These are phyloP conservation scores for Aphanomyces astaci DNA, from an alignment of 352 stramenopile genomes.

Conservation along the genomic window DNA sequence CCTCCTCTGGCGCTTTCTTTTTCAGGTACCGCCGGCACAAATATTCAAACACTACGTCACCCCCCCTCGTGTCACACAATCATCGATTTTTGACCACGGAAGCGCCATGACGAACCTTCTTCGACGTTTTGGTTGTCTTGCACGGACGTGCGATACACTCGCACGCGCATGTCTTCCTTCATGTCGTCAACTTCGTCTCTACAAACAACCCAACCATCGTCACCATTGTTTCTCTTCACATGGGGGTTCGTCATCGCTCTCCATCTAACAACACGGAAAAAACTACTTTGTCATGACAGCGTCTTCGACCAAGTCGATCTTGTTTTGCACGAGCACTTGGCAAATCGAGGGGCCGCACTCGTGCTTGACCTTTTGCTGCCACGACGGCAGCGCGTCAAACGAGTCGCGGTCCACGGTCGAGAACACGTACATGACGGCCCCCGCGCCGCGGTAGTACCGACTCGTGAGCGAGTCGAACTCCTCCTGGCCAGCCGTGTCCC, in stretches of 20 bases:
- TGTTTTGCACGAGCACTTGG: constrained; percentile 69
- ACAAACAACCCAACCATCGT: no score
- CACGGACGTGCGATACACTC: constrained; percentile 52
- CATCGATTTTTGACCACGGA: neutral
- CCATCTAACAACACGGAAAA: no score
- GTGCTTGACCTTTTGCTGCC: constrained; percentile 61
- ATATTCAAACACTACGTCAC: constrained; percentile 44
- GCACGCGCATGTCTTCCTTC: constrained; percentile 46
- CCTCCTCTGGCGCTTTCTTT: constrained; percentile 28
- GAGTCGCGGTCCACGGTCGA: constrained; percentile 62
- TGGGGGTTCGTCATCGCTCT: neutral
- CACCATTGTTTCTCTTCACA: no score
- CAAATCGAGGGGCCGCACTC: constrained; percentile 49
- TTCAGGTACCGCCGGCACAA: constrained; percentile 47
- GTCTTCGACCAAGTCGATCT: constrained; percentile 60
- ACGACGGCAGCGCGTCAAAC: constrained; percentile 60
- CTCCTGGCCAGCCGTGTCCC: constrained; percentile 74
- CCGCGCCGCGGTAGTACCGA: constrained; percentile 71
- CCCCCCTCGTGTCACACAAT: neutral
- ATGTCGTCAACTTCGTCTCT: constrained; percentile 54
- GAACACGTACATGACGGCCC: constrained; percentile 67
- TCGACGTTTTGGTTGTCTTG: constrained; percentile 70
- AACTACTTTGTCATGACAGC: constrained; percentile 36
- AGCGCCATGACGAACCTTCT: constrained; percentile 32
- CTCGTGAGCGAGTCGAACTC: constrained; percentile 72